Base-by-base conservation (phyloP, 257 asterid species). In the Paraleonurus japonicus region DNA sequence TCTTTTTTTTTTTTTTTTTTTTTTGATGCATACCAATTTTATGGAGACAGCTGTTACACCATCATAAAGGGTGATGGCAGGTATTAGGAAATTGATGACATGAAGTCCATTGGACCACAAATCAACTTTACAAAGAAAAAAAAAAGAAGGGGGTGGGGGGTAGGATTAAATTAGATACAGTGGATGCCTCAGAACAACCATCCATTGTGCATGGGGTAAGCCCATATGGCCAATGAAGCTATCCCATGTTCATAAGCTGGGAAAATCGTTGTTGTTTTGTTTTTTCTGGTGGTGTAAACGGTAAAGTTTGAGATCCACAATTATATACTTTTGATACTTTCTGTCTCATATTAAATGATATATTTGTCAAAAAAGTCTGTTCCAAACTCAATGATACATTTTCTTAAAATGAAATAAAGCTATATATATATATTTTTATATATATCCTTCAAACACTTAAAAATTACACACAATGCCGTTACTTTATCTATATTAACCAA, bases 41-140 rank as follows among this genome's bases (percentile, higher is more conserved):
- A 71, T 73, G 74, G 79, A 64, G 71, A 84, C 83, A 82, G 78
- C 80, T 80, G 86, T 67, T 59, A 77, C 63, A 62, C 39, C 71
- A 67, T 77, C 76, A 75, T 80, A 79, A 75, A 79, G 75, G 76
- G 66, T 70, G 32, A 68, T 71, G 70, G 80, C 81, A 73, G 75
- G 78, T 72, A 67, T 58, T 32, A 80, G 82, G 61, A 68, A 67
- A 65, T 78, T 71, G 60, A 43, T 43, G 85, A 73, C 71, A 76
- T 74, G 59, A 68, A 37, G 27, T 28, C 24, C 30, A 77, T 16
- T 67, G 84, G 88, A 81, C 86, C 88, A 83, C 85, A 75, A 16
- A 73, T 73, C 57, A 79, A 70, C 55, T 66, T 32, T 3, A 22
- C 10, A 72, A 27, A 70, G n/a, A 54, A 12, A 54, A 64, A 7